phyloP scores from a whole-genome alignment of 257 asterid genomes.

The Jaltomata sinuosa region DNA sequence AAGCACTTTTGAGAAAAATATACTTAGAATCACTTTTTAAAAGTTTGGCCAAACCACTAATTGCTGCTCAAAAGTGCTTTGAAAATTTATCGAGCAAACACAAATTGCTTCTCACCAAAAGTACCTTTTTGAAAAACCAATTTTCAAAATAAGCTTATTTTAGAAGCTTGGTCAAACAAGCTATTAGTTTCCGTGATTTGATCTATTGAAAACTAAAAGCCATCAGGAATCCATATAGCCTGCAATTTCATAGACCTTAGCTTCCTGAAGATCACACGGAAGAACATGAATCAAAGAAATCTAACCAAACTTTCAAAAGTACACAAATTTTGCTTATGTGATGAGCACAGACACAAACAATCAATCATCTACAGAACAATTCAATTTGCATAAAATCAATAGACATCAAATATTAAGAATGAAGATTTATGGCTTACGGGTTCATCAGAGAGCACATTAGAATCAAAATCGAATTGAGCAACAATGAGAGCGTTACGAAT shows the following conservation, averaged over 20 bases:
- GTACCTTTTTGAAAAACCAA: too few relatives aligned
- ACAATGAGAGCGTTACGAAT: constrained; percentile 71
- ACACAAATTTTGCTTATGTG: background rate
- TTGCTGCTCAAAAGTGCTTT: too few relatives aligned
- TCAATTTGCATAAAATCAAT: background rate
- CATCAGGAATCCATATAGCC: background rate
- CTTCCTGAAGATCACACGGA: background rate
- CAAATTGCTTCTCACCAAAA: too few relatives aligned
- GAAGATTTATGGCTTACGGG: constrained; percentile 42
- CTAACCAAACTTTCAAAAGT: background rate
- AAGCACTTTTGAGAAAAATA: too few relatives aligned
- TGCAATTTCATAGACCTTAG: background rate
- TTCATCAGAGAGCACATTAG: constrained; percentile 53
- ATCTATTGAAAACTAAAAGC: background rate
- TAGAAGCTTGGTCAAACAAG: too few relatives aligned
- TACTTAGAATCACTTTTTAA: too few relatives aligned
- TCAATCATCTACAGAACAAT: background rate
- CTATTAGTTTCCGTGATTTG: background rate
- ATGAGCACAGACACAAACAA: background rate
- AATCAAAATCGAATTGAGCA: constrained; percentile 39
- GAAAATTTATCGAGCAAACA: too few relatives aligned
- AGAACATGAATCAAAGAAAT: background rate
- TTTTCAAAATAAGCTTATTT: too few relatives aligned
- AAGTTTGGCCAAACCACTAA: too few relatives aligned
- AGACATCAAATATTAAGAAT: background rate